A percentile compares a stretch with the other conserved stretches of the same genome.
Evolutionary conservation across 371 early-diverging fungal species (phyloP).

Genomic region (Mortierella sp.): DNA sequence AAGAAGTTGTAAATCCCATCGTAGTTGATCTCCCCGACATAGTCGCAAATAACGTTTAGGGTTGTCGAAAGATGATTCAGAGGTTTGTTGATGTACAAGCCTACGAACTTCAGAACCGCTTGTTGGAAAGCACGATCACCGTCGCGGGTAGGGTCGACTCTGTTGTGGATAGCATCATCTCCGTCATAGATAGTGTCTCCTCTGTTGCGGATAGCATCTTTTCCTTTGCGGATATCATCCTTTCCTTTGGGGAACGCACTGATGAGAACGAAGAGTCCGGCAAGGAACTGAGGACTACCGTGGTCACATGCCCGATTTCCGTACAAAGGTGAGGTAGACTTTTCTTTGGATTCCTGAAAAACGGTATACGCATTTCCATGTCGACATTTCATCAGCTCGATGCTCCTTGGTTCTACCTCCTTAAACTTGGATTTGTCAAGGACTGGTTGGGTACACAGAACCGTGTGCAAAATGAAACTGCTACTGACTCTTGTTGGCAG

Average conservation of each 20-base stretch:
- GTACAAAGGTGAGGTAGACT: neutral
- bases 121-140: neutral
- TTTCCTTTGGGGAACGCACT: neutral
- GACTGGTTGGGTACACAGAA: neutral
- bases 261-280: neutral
- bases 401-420: neutral
- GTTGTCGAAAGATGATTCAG: neutral
- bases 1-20: neutral
- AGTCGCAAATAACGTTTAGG: neutral
- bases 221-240: too few relatives aligned
- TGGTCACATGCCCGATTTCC: neutral
- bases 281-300: neutral
- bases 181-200: too few relatives aligned
- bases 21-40: neutral
- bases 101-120: slow-evolving; percentile 1
- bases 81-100: slow-evolving; percentile 3
- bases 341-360: neutral
- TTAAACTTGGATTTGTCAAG: neutral
- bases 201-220: too few relatives aligned
- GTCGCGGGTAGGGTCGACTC: too few relatives aligned
- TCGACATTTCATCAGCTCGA: neutral
- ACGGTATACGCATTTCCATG: neutral
- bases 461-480: neutral
- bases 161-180: too few relatives aligned
- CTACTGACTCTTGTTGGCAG: neutral